Conservation (phyloP, 306 rosid genomes). For the Corylus avellana region DNA sequence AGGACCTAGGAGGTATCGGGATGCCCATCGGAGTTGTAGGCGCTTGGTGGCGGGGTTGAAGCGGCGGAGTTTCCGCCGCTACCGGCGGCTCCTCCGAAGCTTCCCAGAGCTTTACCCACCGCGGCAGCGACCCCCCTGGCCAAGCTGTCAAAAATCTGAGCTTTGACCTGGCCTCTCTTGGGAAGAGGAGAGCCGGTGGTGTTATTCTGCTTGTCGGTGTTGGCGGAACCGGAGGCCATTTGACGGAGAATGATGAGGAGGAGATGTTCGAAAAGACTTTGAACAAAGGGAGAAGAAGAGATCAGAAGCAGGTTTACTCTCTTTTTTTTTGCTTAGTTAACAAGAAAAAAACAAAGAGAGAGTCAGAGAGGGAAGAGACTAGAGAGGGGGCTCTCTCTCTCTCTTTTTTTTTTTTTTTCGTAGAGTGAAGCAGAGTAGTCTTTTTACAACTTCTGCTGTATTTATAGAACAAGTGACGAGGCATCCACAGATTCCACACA, state of each 20-base stretch:
- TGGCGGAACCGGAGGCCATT: conserved; percentile 23
- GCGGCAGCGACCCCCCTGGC: conserved; percentile 20
- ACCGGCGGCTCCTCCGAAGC: background rate
- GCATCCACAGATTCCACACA: no score
- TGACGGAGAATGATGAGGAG: no score
- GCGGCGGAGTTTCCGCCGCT: conserved; percentile 22
- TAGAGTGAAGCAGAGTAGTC: no score
- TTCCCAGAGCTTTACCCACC: conserved; percentile 16
- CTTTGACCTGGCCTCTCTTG: conserved; percentile 40
- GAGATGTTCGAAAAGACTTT: background rate
- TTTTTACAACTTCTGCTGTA: no score
- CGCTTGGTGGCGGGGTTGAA: conserved; percentile 35
- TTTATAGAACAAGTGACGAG: no score
- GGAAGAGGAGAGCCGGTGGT: conserved; percentile 20
- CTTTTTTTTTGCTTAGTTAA: no score
- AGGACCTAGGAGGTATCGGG: conserved; percentile 27
- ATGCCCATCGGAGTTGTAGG: conserved; percentile 33
- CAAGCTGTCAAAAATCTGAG: conserved; percentile 33
- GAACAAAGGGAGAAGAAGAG: background rate
- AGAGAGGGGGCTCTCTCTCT: no score
- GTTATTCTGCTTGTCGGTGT: background rate
- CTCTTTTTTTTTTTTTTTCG: no score
- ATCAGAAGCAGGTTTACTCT: background rate
- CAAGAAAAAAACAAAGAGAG: no score
- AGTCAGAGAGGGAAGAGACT: no score